Percentiles rank a stretch among this genome's conserved stretches.
Conservation (phyloP, 2,329 filamentous ascomycete genomes). For the Hypoxylon sp. region DNA sequence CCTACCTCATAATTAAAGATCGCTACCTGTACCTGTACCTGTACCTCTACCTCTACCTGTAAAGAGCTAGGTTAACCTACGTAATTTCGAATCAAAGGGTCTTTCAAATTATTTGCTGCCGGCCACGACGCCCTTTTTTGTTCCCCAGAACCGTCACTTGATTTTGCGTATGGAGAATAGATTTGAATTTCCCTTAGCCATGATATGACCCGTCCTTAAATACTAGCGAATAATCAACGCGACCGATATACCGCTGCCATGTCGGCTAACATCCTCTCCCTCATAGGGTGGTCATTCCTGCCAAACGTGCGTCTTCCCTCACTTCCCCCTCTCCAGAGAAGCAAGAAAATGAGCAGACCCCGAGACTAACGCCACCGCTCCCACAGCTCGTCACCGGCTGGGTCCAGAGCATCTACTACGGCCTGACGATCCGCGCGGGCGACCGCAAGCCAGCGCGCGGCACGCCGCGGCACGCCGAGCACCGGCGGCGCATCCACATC, state of each 20-base stretch:
- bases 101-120: conserved; percentile 15
- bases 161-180: not conserved
- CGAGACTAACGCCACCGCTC: conserved; percentile 30
- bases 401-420: conserved; percentile 85
- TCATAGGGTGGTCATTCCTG: conserved; percentile 69
- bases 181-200: conserved; percentile 17
- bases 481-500: conserved; percentile 86
- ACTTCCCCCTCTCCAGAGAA: conserved; percentile 8
- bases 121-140: not conserved
- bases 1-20: no score
- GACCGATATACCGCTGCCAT: conserved; percentile 49
- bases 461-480: conserved; percentile 73
- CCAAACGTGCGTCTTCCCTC: conserved; percentile 58
- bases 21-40: no score
- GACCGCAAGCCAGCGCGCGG: conserved; percentile 80
- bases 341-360: not conserved
- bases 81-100: conserved; percentile 13
- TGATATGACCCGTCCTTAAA: conserved; percentile 33
- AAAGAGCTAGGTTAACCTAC: no score
- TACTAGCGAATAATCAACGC: conserved; percentile 10
- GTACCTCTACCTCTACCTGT: no score
- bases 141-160: not conserved
- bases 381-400: conserved; percentile 80
- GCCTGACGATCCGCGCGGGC: conserved; percentile 88
- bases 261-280: conserved; percentile 61